phyloP scores from a whole-genome alignment of 805 yeast species.

The Saccharomycopsis oosterbeekiorum region DNA sequence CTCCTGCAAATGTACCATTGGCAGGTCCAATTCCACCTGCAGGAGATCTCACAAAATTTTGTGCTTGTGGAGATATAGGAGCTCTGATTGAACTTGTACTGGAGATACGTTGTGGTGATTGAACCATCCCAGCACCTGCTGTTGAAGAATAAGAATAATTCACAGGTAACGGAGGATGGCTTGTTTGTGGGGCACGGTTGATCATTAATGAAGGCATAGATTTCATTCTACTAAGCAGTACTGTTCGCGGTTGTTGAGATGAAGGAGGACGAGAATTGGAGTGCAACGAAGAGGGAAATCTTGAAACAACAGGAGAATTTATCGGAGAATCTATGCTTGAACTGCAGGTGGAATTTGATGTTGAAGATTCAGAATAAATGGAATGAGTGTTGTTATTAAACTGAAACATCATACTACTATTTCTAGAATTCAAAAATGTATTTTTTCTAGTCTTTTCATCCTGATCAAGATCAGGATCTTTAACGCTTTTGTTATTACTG shows the following conservation, averaged over 20 bases:
- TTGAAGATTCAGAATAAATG: neutral
- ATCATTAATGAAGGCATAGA: neutral
- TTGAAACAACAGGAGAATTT: neutral
- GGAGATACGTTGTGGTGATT: neutral
- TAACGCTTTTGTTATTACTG: neutral
- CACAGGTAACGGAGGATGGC: neutral
- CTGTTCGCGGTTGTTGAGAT: neutral
- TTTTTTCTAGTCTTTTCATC: constrained; percentile 13
- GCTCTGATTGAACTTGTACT: neutral
- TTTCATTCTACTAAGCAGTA: neutral
- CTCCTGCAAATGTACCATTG: neutral
- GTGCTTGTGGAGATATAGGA: neutral
- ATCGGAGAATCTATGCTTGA: neutral
- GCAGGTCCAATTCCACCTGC: neutral
- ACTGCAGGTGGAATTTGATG: neutral
- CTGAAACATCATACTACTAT: neutral
- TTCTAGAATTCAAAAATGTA: constrained; percentile 12
- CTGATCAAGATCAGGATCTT: neutral
- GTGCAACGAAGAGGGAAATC: neutral
- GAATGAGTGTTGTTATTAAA: neutral
- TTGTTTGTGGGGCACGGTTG: neutral
- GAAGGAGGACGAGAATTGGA: neutral
- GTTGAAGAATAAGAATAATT: neutral
- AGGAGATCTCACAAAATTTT: neutral
- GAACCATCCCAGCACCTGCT: neutral